Conservation (phyloP, 2,329 filamentous ascomycete genomes). For the Pyrenophora seminiperda region DNA sequence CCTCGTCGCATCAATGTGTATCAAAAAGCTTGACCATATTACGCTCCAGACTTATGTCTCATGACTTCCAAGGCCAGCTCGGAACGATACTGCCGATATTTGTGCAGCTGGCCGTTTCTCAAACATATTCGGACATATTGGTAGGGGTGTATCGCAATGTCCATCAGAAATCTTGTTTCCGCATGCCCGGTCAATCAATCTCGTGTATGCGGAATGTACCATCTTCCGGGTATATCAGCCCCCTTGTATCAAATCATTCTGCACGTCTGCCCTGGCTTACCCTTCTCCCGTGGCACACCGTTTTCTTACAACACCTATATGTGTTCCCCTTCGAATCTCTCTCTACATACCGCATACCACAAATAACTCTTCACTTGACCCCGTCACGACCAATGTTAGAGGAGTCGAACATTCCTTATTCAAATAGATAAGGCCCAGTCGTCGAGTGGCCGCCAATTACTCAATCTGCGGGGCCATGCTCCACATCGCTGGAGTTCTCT, state of each 20-base stretch:
- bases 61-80: background rate
- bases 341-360: background rate
- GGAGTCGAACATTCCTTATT: background rate
- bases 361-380: background rate
- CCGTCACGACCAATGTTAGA: background rate
- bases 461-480: slow-evolving; percentile 3
- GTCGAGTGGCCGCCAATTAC: background rate
- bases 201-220: slow-evolving; percentile 10
- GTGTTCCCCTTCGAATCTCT: background rate
- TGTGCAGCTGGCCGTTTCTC: background rate
- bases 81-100: background rate
- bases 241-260: background rate
- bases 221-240: slow-evolving; percentile 5
- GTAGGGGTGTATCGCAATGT: slow-evolving; percentile 8
- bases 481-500: slow-evolving; percentile 8
- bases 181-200: slow-evolving; percentile 12
- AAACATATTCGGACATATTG: slow-evolving; percentile 2
- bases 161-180: slow-evolving; percentile 10
- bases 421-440: background rate
- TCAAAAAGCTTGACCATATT: slow-evolving; percentile 31
- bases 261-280: slow-evolving; percentile 4
- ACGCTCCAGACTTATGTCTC: background rate
- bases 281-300: background rate
- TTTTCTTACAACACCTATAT: slow-evolving; percentile 1
- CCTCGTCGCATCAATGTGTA: slow-evolving; percentile 44